Evolutionary conservation across 2,329 filamentous ascomycete genomes (phyloP), one percentile per base, ranked within the genome.

Genomic region (Paecilomyces sp.): DNA sequence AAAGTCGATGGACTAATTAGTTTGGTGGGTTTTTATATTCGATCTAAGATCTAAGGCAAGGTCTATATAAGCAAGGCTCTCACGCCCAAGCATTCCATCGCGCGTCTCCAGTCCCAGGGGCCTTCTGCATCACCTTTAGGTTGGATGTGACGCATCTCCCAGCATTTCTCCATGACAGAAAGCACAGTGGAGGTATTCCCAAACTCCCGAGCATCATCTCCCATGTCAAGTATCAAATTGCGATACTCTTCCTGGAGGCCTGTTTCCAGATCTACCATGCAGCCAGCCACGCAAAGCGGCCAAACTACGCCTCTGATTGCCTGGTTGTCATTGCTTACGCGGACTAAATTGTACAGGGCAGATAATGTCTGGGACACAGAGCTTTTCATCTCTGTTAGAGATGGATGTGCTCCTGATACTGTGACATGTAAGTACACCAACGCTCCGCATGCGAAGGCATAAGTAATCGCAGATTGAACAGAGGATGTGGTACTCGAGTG

Each of bases 221-320:
- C 62, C 7, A 64, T 41, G 36, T 64, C 61, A 7, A 64, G 36
- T 12, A 63, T 57, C 28, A 51, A 24, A 28, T 54, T 25, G 8
- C 58, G 58, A 52, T 63, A 62, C 2, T 33, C n/a, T 31, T 64
- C 61, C n/a, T 60, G 60, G 1, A 53, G 51, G 22, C 12, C 24
- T n/a, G 51, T 25, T 11, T 57, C 36, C 5, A 47, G 18, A 22
- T 59, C 54, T 8, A 61, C 63, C 58, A 64, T 61, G 31, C 59
- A 64, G 9, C 63, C 63, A 6, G 63, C 55, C 24, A 64, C 57
- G 34, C 61, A 64, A 11, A 64, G 55, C 7, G 63, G 63, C 63
- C 61, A 64, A 24, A 61, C 54, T 2, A 64, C 51, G 8, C 60
- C 61, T 33, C 60, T 61, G 18, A 63, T 36, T 31, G 56, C 54